Percentiles rank a stretch among this genome's conserved stretches.
These are phyloP conservation scores for Jasminum sambac DNA, from an alignment of 257 asterid genomes.

Conservation along the genomic window DNA sequence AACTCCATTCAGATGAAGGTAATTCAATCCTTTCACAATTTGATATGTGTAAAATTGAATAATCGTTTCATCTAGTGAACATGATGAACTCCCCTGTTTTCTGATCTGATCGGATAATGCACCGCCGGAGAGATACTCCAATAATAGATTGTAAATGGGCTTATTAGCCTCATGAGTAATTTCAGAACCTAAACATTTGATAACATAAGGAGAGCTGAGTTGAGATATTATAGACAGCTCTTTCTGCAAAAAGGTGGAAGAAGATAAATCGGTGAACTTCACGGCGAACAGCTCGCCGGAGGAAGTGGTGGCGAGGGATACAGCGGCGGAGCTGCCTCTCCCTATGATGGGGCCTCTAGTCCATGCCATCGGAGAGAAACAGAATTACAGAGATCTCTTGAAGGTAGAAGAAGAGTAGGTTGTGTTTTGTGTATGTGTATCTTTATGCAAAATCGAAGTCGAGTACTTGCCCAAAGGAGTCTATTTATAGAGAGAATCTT, in stretches of 20 bases:
- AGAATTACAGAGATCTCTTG: neutral
- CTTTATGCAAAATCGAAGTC: slow-evolving; percentile 7
- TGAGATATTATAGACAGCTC: slow-evolving; percentile 56
- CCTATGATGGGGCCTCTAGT: slow-evolving; percentile 74
- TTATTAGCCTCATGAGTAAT: slow-evolving; percentile 29
- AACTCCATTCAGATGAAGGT: slow-evolving; percentile 53
- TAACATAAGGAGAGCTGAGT: slow-evolving; percentile 57
- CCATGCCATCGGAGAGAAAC: slow-evolving; percentile 57
- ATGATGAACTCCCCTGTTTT: slow-evolving; percentile 50
- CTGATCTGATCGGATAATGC: slow-evolving; percentile 61
- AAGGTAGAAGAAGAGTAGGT: slow-evolving; percentile 1
- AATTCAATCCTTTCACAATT: slow-evolving; percentile 54
- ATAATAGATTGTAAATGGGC: slow-evolving; percentile 50
- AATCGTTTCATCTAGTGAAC: slow-evolving; percentile 41
- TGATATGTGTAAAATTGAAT: slow-evolving; percentile 42
- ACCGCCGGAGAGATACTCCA: slow-evolving; percentile 78
- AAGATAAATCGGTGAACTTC: slow-evolving; percentile 51
- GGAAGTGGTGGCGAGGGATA: slow-evolving; percentile 53
- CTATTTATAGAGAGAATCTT: neutral
- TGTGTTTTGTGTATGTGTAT: slow-evolving; percentile 1
- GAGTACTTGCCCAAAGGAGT: too few relatives aligned
- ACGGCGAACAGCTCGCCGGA: slow-evolving; percentile 68
- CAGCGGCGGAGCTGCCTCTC: slow-evolving; percentile 76
- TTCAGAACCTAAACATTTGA: slow-evolving; percentile 59
- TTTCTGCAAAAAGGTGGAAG: slow-evolving; percentile 43